phyloP scores from a whole-genome alignment of 805 yeast species.

The Scheffersomyces coipomensis region DNA sequence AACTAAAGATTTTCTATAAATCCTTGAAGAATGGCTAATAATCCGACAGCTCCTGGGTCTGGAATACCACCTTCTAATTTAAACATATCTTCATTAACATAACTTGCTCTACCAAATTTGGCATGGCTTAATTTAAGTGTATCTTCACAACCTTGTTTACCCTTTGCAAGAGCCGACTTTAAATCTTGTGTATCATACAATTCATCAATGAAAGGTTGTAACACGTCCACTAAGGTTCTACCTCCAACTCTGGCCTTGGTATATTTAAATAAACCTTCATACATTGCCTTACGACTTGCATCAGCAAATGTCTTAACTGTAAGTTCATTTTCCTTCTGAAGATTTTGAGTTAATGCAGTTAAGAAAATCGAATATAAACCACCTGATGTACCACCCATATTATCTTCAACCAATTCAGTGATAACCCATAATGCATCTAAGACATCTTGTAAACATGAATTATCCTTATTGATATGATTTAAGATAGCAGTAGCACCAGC shows the following conservation, averaged over 20 bases:
- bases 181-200: conserved; percentile 53
- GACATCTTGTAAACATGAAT: conserved; percentile 44
- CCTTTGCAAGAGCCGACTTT: conserved; percentile 62
- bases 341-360: conserved; percentile 64
- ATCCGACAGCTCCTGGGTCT: conserved; percentile 94
- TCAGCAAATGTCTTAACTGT: conserved; percentile 35
- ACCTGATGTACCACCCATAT: conserved; percentile 98
- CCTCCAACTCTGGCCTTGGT: conserved; percentile 90
- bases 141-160: conserved; percentile 69
- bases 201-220: conserved; percentile 79
- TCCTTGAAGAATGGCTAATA: conserved; percentile 59
- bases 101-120: conserved; percentile 90
- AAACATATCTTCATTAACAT: conserved; percentile 66
- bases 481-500: conserved; percentile 77
- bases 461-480: conserved; percentile 43
- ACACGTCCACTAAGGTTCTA: conserved; percentile 83
- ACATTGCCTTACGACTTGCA: conserved; percentile 58
- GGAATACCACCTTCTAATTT: conserved; percentile 70
- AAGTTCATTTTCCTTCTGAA: conserved; percentile 38
- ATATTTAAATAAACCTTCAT: conserved; percentile 72
- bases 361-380: conserved; percentile 86
- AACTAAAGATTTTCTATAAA: conserved; percentile 15
- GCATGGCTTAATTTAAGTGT: conserved; percentile 79
- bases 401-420: conserved; percentile 80
- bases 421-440: conserved; percentile 63